Evolutionary conservation across 2,329 filamentous ascomycete genomes (phyloP).

Genomic region (Nothophaeocryptopus gaeumannii): DNA sequence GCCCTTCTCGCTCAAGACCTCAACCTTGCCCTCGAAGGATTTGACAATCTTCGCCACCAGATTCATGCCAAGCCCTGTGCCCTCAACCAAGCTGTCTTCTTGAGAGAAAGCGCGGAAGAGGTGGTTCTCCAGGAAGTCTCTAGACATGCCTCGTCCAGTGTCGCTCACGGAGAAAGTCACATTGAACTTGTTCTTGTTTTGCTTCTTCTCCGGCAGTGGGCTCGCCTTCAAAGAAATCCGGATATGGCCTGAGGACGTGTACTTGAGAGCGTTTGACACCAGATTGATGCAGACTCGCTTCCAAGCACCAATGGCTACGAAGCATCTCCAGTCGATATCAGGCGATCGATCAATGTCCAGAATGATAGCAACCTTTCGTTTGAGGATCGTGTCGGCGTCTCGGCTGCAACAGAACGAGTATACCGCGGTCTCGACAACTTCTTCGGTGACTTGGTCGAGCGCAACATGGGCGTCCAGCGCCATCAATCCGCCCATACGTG

Average conservation of each 20-base stretch:
- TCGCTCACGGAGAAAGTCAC: constrained; percentile 50
- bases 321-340: constrained; percentile 42
- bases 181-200: constrained; percentile 23
- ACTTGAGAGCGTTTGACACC: constrained; percentile 51
- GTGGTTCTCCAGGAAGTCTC: constrained; percentile 60
- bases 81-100: constrained; percentile 60
- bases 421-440: constrained; percentile 55
- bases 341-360: constrained; percentile 41
- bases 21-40: constrained; percentile 58
- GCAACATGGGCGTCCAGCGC: constrained; percentile 35
- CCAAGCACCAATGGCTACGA: constrained; percentile 46
- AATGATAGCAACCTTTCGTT: constrained; percentile 45
- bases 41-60: constrained; percentile 61
- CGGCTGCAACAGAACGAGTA: constrained; percentile 30
- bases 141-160: constrained; percentile 64
- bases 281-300: constrained; percentile 48
- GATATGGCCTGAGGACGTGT: constrained; percentile 45
- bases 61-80: constrained; percentile 64
- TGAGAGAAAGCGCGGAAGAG: constrained; percentile 65
- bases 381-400: constrained; percentile 21
- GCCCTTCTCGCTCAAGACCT: constrained; percentile 30
- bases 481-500: constrained; percentile 24
- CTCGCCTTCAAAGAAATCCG: constrained; percentile 29
- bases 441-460: constrained; percentile 49
- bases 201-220: constrained; percentile 20